Evolutionary conservation across 1,284 basidiomycete species (phyloP), one percentile per base, ranked within the genome.

Genomic region (Xerocomus cyaneibrunnescens): DNA sequence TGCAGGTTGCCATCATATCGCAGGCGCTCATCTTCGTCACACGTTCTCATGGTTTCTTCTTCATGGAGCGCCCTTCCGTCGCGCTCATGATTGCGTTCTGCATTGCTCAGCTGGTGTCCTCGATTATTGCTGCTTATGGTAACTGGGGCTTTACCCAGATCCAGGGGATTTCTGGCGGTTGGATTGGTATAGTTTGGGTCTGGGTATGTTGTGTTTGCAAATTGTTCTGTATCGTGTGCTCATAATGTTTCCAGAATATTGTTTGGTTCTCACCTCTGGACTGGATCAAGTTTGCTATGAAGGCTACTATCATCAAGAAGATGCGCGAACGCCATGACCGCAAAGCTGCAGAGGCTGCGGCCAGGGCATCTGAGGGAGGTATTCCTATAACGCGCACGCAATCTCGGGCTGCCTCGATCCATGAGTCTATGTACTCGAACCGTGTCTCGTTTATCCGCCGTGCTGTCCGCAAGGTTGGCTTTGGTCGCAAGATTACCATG

Each of bases 1-100:
- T 94, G 59, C 89, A 94, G 73, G 95, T 98, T 57, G 95, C 95
- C 60, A 95, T 98, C 74, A 97, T 98, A 75, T 98, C 95, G 52
- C 95, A 98, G 74, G 95, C 95, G 4, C 80, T 98, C 55, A 97
- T 98, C 79, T 97, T 97, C 78, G 84, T 96, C 72, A 97, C 94
- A 32, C 93, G 94, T 77, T 89, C 94, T 61, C 95, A 98, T 72
- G 83, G 91, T 25, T 96, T 93, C 81, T 98, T 94, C 84, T 98
- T 96, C 83, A 94, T 93, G 89, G 95, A 98, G 76, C 87, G 94
- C 57, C 95, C 94, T 22, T 96, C 94, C 41, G 76, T 81, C 47
- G 95, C 95, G 41, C 83, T 98, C 51, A 80, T 98, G 77, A 73
- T 76, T 59, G 95, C 95, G 36, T 98, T 98, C 83, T 87, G 85